A percentile compares a stretch with the other conserved stretches of the same genome.
phyloP scores from a whole-genome alignment of 2,329 filamentous ascomycete species.

The Chlorencoelia australis region DNA sequence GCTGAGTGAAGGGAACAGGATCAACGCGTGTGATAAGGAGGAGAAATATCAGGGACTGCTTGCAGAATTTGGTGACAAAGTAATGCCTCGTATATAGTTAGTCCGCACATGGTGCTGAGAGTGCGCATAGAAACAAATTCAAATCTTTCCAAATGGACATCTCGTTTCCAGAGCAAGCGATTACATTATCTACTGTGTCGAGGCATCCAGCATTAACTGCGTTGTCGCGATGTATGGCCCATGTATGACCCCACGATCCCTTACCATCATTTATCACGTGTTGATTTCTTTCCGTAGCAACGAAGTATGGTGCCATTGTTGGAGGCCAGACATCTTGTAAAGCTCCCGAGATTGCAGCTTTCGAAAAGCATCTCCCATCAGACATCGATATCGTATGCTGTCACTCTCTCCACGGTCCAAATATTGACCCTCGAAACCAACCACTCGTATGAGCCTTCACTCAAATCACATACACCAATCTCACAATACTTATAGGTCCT shows the following conservation, averaged over 20 bases:
- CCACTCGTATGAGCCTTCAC: conserved; percentile 54
- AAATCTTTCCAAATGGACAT: conserved; percentile 89
- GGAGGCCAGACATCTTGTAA: conserved; percentile 98
- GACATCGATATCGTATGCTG: conserved; percentile 94
- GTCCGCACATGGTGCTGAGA: conserved; percentile 29
- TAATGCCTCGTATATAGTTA: conserved; percentile 46
- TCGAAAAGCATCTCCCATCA: conserved; percentile 74
- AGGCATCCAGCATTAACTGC: conserved; percentile 79
- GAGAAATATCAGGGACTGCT: conserved; percentile 75
- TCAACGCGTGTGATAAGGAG: conserved; percentile 88
- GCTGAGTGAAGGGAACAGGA: too few relatives aligned
- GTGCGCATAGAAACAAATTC: conserved; percentile 63
- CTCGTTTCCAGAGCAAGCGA: conserved; percentile 92
- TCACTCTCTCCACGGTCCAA: conserved; percentile 91
- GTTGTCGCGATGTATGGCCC: conserved; percentile 86
- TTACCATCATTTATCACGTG: too few relatives aligned
- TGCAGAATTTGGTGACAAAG: conserved; percentile 75
- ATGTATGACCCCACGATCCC: conserved; percentile 69
- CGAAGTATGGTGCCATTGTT: conserved; percentile 88
- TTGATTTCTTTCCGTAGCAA: conserved; percentile 47
- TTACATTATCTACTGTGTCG: conserved; percentile 98
- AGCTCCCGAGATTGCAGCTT: conserved; percentile 87
- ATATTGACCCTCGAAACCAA: conserved; percentile 78
- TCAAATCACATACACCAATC: background rate
- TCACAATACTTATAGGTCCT: conserved; percentile 42